Base-by-base conservation (phyloP, 129 eudicot genomes). In the Flaveria linearis region DNA sequence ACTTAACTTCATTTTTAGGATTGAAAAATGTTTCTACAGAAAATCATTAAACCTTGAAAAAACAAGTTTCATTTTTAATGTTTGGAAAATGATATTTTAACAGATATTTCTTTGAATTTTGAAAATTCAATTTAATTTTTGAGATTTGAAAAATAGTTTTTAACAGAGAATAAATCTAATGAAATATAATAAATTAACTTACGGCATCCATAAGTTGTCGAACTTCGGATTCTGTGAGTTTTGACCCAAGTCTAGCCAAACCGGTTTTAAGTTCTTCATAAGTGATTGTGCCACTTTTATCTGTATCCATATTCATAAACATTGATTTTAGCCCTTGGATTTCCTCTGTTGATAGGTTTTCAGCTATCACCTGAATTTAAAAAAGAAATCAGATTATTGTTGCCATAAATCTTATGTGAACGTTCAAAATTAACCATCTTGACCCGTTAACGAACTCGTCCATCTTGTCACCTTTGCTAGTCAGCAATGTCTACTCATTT, bases 161-260 rank as follows among this genome's bases (percentile, higher is more conserved):
- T 58, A 23, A 58, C 36, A 25, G 36, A 58, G 7, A 25, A 8
- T 20, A 46, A 60, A 61, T 62, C 20, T n/a, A 60, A 60, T 26
- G 61, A 22, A 62, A 26, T 15, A 36, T 36, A 9, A 7, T 11
- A 28, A 7, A 55, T 36, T n/a, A 47, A 63, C 87, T 88, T 88
- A 93, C 98, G 3, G 97, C 98, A 60, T 93, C 98, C 98, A 93
- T 93, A 52, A 93, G 90, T 71, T 91, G 97, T 81, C 87, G 78
- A 56, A 90, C 98, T 93, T 93, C 98, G 9, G 86, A 62, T 81
- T 93, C 98, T 0, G 89, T 87, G 71, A 93, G 98, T 82, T 93
- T 88, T 56, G 98, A 90, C 25, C 98, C 98, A 14, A 93, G 97
- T 63, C 96, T 82, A 50, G 98, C 97, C 85, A 93, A 76, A 52